A percentile compares a stretch with the other conserved stretches of the same genome.
Conservation (phyloP, 768 basidiomycete species). For the Mycena vulgaris region DNA sequence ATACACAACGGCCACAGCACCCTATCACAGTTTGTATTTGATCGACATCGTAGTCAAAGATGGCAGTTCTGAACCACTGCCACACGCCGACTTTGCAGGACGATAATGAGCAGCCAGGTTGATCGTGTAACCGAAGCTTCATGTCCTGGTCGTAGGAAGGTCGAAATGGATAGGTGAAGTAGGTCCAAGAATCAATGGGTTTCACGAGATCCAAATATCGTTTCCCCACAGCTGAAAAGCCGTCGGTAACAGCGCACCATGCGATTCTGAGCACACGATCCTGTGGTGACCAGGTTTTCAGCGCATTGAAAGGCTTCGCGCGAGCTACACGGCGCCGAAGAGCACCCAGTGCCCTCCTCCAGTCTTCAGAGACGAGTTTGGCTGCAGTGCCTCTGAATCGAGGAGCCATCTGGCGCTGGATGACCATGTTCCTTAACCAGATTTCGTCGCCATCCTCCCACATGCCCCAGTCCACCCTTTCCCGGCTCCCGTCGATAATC, state of each 20-base stretch:
- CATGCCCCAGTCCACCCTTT: conserved; percentile 32
- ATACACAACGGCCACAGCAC: conserved; percentile 25
- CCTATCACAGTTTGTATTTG: conserved; percentile 14
- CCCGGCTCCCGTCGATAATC: conserved; percentile 24
- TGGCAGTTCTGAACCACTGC: conserved; percentile 34
- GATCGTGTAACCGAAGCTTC: conserved; percentile 23
- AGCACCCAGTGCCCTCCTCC: conserved; percentile 21
- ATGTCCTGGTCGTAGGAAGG: conserved; percentile 16
- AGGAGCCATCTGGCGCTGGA: conserved; percentile 15
- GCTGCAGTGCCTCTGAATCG: conserved; percentile 10
- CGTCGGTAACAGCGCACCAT: conserved; percentile 32
- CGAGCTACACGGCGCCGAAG: conserved; percentile 17
- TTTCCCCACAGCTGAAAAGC: background rate
- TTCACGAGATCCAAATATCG: conserved; percentile 20
- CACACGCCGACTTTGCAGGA: conserved; percentile 34
- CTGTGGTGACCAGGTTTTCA: conserved; percentile 17
- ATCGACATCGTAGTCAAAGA: conserved; percentile 27
- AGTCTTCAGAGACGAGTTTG: conserved; percentile 21
- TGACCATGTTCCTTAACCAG: conserved; percentile 29
- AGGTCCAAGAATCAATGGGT: conserved; percentile 26
- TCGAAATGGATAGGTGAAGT: conserved; percentile 34
- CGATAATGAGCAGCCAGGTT: conserved; percentile 20
- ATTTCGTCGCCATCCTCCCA: conserved; percentile 34
- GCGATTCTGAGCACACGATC: conserved; percentile 33
- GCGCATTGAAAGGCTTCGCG: background rate